phyloP scores from a whole-genome alignment of 441 rosid genomes.

The Corymbia citriodora region DNA sequence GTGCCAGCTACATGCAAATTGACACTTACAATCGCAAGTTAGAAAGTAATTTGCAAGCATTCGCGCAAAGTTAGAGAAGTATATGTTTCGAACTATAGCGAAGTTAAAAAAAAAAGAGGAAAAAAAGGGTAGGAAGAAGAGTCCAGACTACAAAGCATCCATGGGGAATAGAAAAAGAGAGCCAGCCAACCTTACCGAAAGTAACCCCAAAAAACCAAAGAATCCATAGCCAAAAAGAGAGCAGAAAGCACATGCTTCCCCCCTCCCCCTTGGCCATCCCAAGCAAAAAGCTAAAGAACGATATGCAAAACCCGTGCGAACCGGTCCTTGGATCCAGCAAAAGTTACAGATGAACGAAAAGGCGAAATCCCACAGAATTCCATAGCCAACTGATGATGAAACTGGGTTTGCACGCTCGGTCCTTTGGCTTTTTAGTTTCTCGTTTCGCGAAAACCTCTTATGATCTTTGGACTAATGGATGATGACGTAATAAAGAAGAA shows the following conservation, averaged over 20 bases:
- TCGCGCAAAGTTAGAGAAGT: not conserved
- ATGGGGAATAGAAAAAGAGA: not conserved
- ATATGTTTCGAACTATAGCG: not conserved
- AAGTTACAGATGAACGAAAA: not conserved
- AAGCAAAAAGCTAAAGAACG: not conserved
- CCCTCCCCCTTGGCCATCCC: not conserved
- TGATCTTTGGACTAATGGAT: not conserved
- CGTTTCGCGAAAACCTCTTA: not conserved
- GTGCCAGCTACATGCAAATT: not conserved
- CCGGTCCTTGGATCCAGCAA: not conserved
- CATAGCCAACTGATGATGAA: not conserved
- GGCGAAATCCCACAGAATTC: not conserved
- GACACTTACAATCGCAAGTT: not conserved
- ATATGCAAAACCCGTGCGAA: not conserved
- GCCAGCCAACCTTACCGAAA: not conserved
- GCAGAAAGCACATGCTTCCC: not conserved
- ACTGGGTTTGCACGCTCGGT: not conserved
- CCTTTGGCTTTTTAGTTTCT: not conserved
- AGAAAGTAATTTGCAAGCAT: not conserved
- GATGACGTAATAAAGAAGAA: not conserved
- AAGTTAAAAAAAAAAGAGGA: accelerated
- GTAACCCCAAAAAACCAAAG: not conserved
- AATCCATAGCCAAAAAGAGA: not conserved
- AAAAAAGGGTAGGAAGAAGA: not conserved
- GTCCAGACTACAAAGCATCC: not conserved